phyloP scores from a whole-genome alignment of 2,329 filamentous ascomycete genomes.

The Aspergillus quadrilineatus region DNA sequence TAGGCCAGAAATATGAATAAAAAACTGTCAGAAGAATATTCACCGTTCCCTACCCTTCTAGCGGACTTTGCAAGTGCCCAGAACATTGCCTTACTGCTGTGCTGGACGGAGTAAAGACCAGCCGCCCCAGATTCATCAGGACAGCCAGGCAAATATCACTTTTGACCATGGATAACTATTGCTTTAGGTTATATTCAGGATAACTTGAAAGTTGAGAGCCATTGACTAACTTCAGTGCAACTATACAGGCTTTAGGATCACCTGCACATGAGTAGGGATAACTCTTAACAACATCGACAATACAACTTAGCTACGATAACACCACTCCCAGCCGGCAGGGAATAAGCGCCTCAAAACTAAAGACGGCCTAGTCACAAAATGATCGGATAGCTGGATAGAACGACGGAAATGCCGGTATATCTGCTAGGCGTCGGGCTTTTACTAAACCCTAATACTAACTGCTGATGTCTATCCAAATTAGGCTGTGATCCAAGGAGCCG shows the following conservation, averaged over 20 bases:
- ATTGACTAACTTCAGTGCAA: no score
- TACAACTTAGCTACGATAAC: no score
- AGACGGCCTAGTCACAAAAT: not conserved
- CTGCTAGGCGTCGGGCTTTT: constrained; percentile 12
- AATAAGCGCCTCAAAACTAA: not conserved
- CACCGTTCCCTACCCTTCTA: not conserved
- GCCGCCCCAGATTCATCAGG: not conserved
- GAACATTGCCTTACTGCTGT: not conserved
- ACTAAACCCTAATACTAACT: constrained; percentile 3
- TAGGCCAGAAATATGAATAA: not conserved
- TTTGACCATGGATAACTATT: not conserved
- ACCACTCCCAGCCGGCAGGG: no score
- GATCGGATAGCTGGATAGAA: constrained; percentile 3
- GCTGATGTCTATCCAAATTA: not conserved
- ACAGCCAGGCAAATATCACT: not conserved
- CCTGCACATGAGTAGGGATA: no score
- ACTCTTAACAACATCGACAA: no score
- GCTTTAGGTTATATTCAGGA: no score
- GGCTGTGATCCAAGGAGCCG: not conserved
- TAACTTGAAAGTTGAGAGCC: no score
- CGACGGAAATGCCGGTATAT: constrained; percentile 7
- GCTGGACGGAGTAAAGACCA: not conserved
- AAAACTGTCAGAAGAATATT: not conserved
- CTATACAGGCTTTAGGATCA: no score
- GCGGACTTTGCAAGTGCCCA: not conserved